Conservation (phyloP, 1,139 yeast species). For the Pichia sp. region DNA sequence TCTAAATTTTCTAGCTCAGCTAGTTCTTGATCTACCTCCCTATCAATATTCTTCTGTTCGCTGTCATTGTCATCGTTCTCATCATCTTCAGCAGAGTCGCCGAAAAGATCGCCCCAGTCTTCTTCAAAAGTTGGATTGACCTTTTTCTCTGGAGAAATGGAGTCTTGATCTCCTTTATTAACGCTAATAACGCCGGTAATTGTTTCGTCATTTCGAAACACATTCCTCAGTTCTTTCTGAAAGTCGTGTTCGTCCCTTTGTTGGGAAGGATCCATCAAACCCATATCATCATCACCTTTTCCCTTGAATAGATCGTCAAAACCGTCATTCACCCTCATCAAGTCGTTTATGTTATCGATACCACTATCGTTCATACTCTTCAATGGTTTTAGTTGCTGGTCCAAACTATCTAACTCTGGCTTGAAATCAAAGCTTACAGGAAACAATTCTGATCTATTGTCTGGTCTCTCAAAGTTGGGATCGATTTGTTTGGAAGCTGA, state of each 20-base stretch:
- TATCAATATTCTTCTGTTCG: not conserved
- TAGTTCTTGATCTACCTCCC: slow-evolving; percentile 4
- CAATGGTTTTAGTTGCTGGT: slow-evolving; percentile 13
- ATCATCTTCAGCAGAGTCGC: slow-evolving; percentile 12
- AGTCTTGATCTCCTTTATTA: slow-evolving; percentile 8
- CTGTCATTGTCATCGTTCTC: not conserved
- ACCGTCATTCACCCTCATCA: slow-evolving; percentile 7
- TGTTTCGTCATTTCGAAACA: slow-evolving; percentile 14
- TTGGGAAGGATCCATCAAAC: not conserved
- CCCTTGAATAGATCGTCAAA: slow-evolving; percentile 15
- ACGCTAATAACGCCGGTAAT: slow-evolving; percentile 2
- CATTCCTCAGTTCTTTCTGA: slow-evolving; percentile 9
- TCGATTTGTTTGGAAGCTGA: not conserved
- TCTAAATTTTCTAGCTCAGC: slow-evolving; percentile 19
- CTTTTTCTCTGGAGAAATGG: slow-evolving; percentile 4
- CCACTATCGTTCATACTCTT: slow-evolving; percentile 2
- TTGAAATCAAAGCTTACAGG: slow-evolving; percentile 16
- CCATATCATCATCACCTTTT: not conserved
- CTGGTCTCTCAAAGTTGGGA: not conserved
- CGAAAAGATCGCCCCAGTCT: slow-evolving; percentile 21
- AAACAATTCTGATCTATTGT: slow-evolving; percentile 13
- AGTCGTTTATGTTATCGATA: slow-evolving; percentile 10
- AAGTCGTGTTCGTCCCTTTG: slow-evolving; percentile 1
- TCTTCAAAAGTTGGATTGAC: slow-evolving; percentile 11
- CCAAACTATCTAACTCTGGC: slow-evolving; percentile 15